Evolutionary conservation across 441 rosid genomes (phyloP), one percentile per base, ranked within the genome.

Genomic region (Lepidium campestre): DNA sequence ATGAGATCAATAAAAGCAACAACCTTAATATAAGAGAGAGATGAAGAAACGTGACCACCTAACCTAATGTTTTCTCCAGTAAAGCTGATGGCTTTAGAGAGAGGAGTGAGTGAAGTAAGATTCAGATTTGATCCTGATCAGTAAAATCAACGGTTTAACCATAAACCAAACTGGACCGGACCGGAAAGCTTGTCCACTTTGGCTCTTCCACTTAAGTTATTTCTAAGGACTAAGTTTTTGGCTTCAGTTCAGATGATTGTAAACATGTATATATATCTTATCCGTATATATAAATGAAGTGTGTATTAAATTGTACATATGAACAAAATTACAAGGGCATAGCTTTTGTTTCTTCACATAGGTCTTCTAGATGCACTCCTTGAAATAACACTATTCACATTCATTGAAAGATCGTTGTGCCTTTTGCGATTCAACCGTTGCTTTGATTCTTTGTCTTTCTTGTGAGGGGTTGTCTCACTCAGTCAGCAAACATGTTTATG

Each of bases 391-490:
- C 47, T 42, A 42, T 50, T 65, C 4, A 42, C 1, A 58, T 59
- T 59, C 57, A 59, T 53, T 11, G 72, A 73, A 45, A 44, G 23
- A 7, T 39, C 35, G 22, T 77, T 75, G 13, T 20, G 79, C 0
- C 90, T 78, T 77, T 93, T 86, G 47, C 98, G 81, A 66, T 90
- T 90, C 0, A 73, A 68, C 49, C 62, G 80, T 62, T 75, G 78
- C 72, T 68, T 80, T 19, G 80, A 68, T 4, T 79, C 86, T 9
- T 39, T 85, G 22, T 66, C 77, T 66, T 82, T 88, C 37, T 78
- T n/a, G n/a, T n/a, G n/a, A n/a, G n/a, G n/a, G n/a, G n/a, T n/a
- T n/a, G n/a, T n/a, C n/a, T n/a, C n/a, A n/a, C n/a, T n/a, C n/a
- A n/a, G n/a, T n/a, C n/a, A n/a, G n/a, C n/a, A n/a, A n/a, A n/a